Evolutionary conservation across 495 filamentous ascomycete species (phyloP).

Genomic region (Neurospora sp.): DNA sequence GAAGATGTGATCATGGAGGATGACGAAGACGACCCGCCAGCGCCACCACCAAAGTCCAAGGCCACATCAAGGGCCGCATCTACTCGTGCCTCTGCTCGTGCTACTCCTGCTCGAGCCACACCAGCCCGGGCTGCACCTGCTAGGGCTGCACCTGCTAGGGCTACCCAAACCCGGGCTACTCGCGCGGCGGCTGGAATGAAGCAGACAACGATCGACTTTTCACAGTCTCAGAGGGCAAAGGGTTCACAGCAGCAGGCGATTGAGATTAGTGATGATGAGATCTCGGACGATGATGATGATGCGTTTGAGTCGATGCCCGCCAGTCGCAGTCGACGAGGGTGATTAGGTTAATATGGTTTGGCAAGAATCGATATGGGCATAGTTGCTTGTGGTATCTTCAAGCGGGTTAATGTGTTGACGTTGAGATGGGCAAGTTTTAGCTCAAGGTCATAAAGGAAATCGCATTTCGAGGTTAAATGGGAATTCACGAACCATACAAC

Average conservation of each 20-base stretch:
- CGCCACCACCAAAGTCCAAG: conserved; percentile 12
- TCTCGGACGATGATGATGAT: conserved; percentile 69
- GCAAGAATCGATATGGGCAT: background rate
- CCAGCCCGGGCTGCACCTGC: conserved; percentile 9
- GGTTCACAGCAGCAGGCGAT: conserved; percentile 33
- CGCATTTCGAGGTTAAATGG: background rate
- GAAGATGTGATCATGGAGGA: conserved; percentile 58
- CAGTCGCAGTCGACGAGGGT: conserved; percentile 17
- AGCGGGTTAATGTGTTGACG: background rate
- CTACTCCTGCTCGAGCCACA: conserved; percentile 12
- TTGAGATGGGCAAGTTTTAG: background rate
- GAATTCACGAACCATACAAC: background rate
- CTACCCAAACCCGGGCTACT: conserved; percentile 32
- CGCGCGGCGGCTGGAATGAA: conserved; percentile 24
- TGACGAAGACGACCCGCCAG: conserved; percentile 44
- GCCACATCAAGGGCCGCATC: background rate
- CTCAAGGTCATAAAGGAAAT: background rate
- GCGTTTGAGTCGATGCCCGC: conserved; percentile 58
- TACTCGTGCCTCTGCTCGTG: background rate
- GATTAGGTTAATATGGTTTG: background rate
- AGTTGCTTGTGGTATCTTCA: background rate
- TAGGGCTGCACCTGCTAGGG: conserved; percentile 16
- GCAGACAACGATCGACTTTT: conserved; percentile 71
- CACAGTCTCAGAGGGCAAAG: conserved; percentile 44
- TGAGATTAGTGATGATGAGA: conserved; percentile 67